Base-by-base conservation (phyloP, 495 filamentous ascomycete genomes). In the Trichoderma reesei region DNA sequence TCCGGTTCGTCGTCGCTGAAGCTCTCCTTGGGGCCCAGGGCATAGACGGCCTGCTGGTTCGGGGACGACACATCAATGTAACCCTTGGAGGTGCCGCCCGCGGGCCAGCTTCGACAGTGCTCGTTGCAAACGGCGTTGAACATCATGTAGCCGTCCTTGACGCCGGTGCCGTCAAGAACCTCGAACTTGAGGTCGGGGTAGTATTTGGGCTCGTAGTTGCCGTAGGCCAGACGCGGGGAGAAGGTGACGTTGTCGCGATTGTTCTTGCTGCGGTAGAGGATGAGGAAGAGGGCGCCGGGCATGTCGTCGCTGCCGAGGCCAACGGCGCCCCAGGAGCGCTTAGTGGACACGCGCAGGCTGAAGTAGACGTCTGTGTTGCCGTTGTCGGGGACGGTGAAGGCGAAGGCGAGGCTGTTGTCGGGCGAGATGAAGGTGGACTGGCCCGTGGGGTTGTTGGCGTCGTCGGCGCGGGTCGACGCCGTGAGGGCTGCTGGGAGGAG, bases 261-360 rank as follows among this genome's bases (percentile, higher is more conserved):
- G 4, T 68, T 65, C 39, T 72, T 75, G 6, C 51, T 56, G 51
- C 73, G 64, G 68, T 87, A 86, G 0, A 73, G 69, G 51, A 85
- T 71, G 60, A 84, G 75, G 67, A 85, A 82, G 46, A 85, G 68
- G 10, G 80, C 70, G 56, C 76, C 72, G 13, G 74, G 67, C 84
- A 87, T 87, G 26, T 68, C 66, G 61, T 75, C 38, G 5, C 63
- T 70, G 14, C 84, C 84, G 46, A 82, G 76, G 46, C 84, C 84
- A 14, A 86, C 67, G 3, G 75, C 82, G 46, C 76, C 67, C 80
- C 80, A 85, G 18, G 68, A 70, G 37, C 76, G 72, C 0, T 63
- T 67, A 14, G 68, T 63, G 3, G 79, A 79, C 31, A 76, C 77
- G 41, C 75, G 76, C 42, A 84, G 59, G 59, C 79, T 76, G 70